Percentiles rank a stretch among this genome's conserved stretches.
phyloP scores from a whole-genome alignment of 2,329 filamentous ascomycete species.

The Chaetomium olivaceum region DNA sequence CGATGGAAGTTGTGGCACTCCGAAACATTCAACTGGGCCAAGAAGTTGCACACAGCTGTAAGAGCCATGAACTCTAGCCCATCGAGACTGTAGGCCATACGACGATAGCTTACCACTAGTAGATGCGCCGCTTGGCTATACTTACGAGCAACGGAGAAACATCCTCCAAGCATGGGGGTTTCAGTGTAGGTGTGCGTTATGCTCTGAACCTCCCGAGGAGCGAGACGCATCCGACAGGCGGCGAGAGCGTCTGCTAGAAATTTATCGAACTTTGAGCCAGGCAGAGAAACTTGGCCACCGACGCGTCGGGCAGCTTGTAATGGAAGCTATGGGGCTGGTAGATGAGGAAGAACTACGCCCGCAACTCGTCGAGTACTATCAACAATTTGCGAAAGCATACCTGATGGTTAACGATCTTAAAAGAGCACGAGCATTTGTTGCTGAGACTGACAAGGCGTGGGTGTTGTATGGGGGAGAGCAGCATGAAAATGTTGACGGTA shows the following conservation, averaged over 20 bases:
- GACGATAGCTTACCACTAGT: not conserved
- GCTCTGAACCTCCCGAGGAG: constrained; percentile 19
- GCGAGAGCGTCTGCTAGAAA: constrained; percentile 31
- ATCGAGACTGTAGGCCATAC: no score
- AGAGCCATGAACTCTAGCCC: not conserved
- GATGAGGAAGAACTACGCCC: constrained; percentile 33
- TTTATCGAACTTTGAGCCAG: constrained; percentile 26
- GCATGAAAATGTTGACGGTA: constrained; percentile 29
- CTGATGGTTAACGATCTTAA: constrained; percentile 24
- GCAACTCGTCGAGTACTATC: constrained; percentile 35
- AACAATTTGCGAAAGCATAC: constrained; percentile 33
- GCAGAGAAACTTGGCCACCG: not conserved
- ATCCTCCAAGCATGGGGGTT: constrained; percentile 33
- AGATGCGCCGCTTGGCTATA: constrained; percentile 33
- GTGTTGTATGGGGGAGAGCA: constrained; percentile 29
- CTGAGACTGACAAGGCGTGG: constrained; percentile 27
- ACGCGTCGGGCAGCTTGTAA: constrained; percentile 23
- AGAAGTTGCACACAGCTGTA: constrained; percentile 33
- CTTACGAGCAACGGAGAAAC: constrained; percentile 24
- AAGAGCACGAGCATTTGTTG: constrained; percentile 23
- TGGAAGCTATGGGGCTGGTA: constrained; percentile 31
- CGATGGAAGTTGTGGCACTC: constrained; percentile 32
- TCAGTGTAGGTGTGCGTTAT: constrained; percentile 32
- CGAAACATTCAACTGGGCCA: constrained; percentile 29
- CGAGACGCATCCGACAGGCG: constrained; percentile 28